A percentile compares a stretch with the other conserved stretches of the same genome.
Evolutionary conservation across 352 stramenopile species (phyloP).

Genomic region (Pythium aphanidermatum): DNA sequence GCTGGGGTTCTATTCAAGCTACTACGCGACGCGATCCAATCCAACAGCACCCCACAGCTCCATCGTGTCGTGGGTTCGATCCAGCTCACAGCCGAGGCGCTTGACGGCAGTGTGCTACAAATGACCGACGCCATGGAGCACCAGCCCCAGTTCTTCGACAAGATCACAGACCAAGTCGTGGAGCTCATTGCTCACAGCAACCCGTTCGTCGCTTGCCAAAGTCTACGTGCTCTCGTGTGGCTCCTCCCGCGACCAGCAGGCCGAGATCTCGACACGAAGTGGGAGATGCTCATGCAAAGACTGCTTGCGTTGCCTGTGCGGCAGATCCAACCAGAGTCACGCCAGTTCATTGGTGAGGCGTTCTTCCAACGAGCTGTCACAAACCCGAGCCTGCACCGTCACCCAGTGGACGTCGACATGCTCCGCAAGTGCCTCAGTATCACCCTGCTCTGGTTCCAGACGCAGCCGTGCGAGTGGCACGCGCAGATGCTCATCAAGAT

Average conservation of each 20-base stretch:
- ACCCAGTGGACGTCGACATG: constrained; percentile 38
- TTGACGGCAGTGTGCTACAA: constrained; percentile 43
- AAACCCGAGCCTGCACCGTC: constrained; percentile 27
- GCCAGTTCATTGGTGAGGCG: constrained; percentile 49
- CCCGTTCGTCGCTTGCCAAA: constrained; percentile 49
- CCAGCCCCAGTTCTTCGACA: constrained; percentile 47
- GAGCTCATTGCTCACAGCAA: constrained; percentile 36
- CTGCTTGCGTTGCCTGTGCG: constrained; percentile 40
- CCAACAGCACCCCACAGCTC: constrained; percentile 26
- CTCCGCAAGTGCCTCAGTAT: constrained; percentile 42
- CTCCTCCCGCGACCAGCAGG: constrained; percentile 36
- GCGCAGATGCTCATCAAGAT: constrained; percentile 43
- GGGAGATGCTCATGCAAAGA: constrained; percentile 35
- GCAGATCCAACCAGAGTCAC: constrained; percentile 41
- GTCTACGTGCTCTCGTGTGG: constrained; percentile 65
- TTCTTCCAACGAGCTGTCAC: constrained; percentile 57
- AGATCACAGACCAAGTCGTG: constrained; percentile 40
- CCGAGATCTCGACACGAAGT: constrained; percentile 21
- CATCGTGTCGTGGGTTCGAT: constrained; percentile 42
- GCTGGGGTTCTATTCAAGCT: constrained; percentile 28
- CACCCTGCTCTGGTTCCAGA: constrained; percentile 52
- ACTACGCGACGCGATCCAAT: constrained; percentile 20
- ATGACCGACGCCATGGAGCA: constrained; percentile 25
- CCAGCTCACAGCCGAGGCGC: constrained; percentile 46
- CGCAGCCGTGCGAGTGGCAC: constrained; percentile 62